Evolutionary conservation across 805 yeast genomes (phyloP).

Genomic region (Metschnikowia chrysomelidarum): DNA sequence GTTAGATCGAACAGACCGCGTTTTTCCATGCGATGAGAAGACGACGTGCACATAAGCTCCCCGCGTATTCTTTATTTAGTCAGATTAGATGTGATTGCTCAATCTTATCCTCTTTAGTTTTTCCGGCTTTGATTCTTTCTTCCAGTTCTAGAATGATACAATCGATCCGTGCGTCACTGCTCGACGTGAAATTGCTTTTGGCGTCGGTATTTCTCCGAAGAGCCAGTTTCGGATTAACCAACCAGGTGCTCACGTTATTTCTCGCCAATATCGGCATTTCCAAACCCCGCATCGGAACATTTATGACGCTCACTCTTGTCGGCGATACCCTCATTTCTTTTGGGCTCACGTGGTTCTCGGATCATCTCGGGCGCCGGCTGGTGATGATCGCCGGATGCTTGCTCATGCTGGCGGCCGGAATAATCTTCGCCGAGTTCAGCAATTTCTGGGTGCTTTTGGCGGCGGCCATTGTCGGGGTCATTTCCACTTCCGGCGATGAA

Average conservation of each 20-base stretch:
- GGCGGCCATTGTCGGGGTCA: conserved; percentile 82
- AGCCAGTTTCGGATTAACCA: conserved; percentile 74
- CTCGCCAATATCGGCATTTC: conserved; percentile 53
- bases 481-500: conserved; percentile 87
- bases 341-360: conserved; percentile 74
- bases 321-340: conserved; percentile 79
- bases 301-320: conserved; percentile 76
- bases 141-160: no score
- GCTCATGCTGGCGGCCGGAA: conserved; percentile 68
- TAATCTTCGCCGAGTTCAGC: conserved; percentile 55
- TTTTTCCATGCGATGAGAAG: no score
- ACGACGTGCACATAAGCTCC: no score
- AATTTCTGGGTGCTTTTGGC: conserved; percentile 53
- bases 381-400: conserved; percentile 63
- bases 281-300: conserved; percentile 64
- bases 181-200: conserved; percentile 65
- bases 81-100: no score
- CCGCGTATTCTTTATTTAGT: no score
- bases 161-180: conserved; percentile 9
- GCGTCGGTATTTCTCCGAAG: conserved; percentile 66
- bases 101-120: no score
- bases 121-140: no score
- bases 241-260: conserved; percentile 72
- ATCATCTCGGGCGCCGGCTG: conserved; percentile 60
- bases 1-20: no score